These are phyloP conservation scores for Teratosphaeria nubilosa DNA, from an alignment of 2,329 filamentous ascomycete genomes.

Conservation along the genomic window DNA sequence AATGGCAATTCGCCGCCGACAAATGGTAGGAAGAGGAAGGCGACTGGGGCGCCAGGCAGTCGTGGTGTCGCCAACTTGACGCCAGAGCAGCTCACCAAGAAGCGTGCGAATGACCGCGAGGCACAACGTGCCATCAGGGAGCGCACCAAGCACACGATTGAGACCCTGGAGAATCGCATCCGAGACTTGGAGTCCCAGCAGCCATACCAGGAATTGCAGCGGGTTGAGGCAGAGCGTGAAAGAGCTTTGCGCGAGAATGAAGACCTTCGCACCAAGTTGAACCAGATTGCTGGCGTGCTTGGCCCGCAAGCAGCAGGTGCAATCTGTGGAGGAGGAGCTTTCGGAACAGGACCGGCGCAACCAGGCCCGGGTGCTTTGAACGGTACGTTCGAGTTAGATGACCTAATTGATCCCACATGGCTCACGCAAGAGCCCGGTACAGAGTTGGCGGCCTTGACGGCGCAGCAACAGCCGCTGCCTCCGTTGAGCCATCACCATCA, in stretches of 20 bases:
- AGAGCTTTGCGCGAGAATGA: slow-evolving; percentile 68
- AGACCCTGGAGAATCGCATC: slow-evolving; percentile 61
- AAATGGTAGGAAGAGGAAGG: slow-evolving; percentile 23
- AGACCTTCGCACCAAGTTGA: slow-evolving; percentile 60
- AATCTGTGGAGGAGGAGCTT: background rate
- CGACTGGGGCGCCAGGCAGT: slow-evolving; percentile 28
- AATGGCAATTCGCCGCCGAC: background rate
- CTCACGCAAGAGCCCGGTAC: slow-evolving; percentile 15
- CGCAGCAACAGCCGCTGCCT: slow-evolving; percentile 34
- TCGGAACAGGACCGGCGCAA: background rate
- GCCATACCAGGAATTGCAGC: slow-evolving; percentile 74
- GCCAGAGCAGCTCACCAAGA: slow-evolving; percentile 78
- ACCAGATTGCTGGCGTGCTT: slow-evolving; percentile 18
- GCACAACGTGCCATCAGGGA: slow-evolving; percentile 78
- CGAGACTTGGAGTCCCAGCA: slow-evolving; percentile 67
- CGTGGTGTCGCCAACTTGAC: slow-evolving; percentile 80
- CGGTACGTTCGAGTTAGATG: slow-evolving; percentile 19
- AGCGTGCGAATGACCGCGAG: slow-evolving; percentile 83
- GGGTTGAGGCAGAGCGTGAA: slow-evolving; percentile 57
- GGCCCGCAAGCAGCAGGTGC: slow-evolving; percentile 7
- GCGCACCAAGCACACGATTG: slow-evolving; percentile 71
- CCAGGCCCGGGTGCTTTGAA: slow-evolving; percentile 12
- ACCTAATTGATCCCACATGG: slow-evolving; percentile 16
- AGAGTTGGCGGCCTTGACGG: slow-evolving; percentile 40
- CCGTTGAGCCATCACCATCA: slow-evolving; percentile 11